A percentile compares a stretch with the other conserved stretches of the same genome.
Conservation (phyloP, 306 rosid species). For the Vigna radiata region DNA sequence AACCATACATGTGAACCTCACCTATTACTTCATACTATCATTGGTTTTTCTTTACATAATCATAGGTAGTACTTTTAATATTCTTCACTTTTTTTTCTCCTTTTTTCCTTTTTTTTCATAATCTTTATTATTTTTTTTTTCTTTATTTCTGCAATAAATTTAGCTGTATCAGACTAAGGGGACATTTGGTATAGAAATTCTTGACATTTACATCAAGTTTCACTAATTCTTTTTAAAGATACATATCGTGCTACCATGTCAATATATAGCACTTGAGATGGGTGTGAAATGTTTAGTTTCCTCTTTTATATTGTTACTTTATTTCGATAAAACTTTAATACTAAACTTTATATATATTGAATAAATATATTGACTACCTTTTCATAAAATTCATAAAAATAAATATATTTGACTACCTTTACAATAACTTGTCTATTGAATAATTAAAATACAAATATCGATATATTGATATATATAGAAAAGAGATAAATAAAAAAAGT, state of each 20-base stretch:
- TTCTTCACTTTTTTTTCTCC: conserved; percentile 17
- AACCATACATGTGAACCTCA: conserved; percentile 13
- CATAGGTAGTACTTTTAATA: conserved; percentile 36
- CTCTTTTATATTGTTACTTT: background rate
- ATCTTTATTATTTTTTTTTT: background rate
- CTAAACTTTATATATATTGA: no score
- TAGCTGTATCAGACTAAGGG: conserved; percentile 21
- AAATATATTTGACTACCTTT: no score
- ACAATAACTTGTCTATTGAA: no score
- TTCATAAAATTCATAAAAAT: no score
- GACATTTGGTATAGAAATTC: conserved; percentile 17
- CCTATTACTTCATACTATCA: conserved; percentile 32
- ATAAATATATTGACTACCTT: no score
- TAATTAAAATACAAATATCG: no score
- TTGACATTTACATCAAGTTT: conserved; percentile 12
- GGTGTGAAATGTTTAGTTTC: background rate
- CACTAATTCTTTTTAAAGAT: background rate
- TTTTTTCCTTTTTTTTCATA: background rate
- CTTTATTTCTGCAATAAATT: conserved; percentile 3
- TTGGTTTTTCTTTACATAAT: conserved; percentile 42
- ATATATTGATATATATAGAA: no score
- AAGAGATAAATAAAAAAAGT: no score
- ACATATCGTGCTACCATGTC: conserved; percentile 9
- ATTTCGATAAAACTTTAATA: no score
- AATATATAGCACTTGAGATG: background rate